Base-by-base conservation (phyloP, 306 rosid species). In the Cucurbita ficifolia region DNA sequence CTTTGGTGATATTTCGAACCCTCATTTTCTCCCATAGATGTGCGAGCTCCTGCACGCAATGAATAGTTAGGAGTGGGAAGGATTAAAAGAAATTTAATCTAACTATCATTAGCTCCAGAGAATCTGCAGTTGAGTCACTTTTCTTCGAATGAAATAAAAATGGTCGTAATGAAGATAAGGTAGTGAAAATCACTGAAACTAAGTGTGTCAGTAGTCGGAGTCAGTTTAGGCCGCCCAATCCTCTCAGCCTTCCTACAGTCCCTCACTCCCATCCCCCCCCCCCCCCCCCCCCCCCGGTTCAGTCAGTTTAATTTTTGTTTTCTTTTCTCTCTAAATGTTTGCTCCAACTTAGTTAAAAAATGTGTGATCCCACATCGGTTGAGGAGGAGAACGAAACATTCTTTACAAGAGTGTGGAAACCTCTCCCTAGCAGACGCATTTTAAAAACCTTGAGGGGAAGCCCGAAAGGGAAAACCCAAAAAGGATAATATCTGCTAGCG, bases 1-100 rank as follows among this genome's bases (percentile, higher is more conserved):
- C 97, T 77, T 91, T 86, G 14, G 88, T 79, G 82, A 89, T 86
- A 79, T 89, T 86, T 1, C 77, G 96, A 39, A 81, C 81, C 81
- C 99, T 86, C 95, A 94, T 94, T 89, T 88, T 89, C 78, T 94
- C 97, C 99, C 97, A 94, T 52, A 94, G 86, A 75, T 59, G 87
- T 7, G 90, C 95, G 76, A 94, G 96, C 76, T 94, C 97, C 99
- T 94, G 78, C 49, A 67, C 19, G 22, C 51, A 45, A 18, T 10
- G 10, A 7, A 67, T 22, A 22, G 18, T 43, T 43, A 22, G n/a
- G 4, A 21, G 39, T 21, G 4, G 3, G 38, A 22, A 67, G 13
- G 38, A 22, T 45, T 54, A 38, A 65, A 61, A 75, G 8, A 64
- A 77, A 52, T 53, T 14, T 49, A 58, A 10, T 24, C 29, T n/a